Evolutionary conservation across 139 green algal species (phyloP), one percentile per base, ranked within the genome.

Genomic region (Picochlorum costavermella): DNA sequence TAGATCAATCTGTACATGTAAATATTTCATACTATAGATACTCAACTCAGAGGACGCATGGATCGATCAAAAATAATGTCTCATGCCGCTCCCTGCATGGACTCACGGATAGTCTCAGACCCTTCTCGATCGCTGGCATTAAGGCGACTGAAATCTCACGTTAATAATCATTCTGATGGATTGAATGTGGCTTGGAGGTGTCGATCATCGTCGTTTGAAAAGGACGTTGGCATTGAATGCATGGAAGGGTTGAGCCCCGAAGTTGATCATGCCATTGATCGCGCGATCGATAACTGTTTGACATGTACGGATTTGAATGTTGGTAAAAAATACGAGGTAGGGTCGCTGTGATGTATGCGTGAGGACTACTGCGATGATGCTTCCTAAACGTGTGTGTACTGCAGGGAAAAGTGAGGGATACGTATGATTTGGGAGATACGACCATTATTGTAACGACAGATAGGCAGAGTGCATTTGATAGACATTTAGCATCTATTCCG

Each of bases 401-500:
- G 44, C 76, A 94, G 84, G 88, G 89, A 63, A 96, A 98, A 74
- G 92, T 98, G n/a, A 80, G 92, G 1, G 92, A 98, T 78, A 94
- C 84, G 4, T 98, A 99, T 69, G 83, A 94, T 53, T 57, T 89
- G 20, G 94, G 78, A 0, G 90, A 98, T 68, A 76, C 79, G 48
- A 60, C 98, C 11, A 70, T 97, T 8, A 85, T 97, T 23, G 83
- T 98, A 6, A 99, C 92, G 9, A 98, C 92, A 1, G 94, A 99
- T 79, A 70, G 94, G 0, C 94, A 97, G 75, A 86, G 62, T 56
- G 94, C 94, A 3, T 99, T 99, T 79, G 94, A 99, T 82, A 78
- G 94, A 0, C 60, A 95, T 28, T 84, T 98, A 56, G 87, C 90
- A 0, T 83, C 82, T 17, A 76, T 98, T 23, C 92, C 92, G 17